A percentile compares a stretch with the other conserved stretches of the same genome.
These are phyloP conservation scores for Lenzites betulinus DNA, from an alignment of 768 basidiomycete genomes.

Conservation along the genomic window DNA sequence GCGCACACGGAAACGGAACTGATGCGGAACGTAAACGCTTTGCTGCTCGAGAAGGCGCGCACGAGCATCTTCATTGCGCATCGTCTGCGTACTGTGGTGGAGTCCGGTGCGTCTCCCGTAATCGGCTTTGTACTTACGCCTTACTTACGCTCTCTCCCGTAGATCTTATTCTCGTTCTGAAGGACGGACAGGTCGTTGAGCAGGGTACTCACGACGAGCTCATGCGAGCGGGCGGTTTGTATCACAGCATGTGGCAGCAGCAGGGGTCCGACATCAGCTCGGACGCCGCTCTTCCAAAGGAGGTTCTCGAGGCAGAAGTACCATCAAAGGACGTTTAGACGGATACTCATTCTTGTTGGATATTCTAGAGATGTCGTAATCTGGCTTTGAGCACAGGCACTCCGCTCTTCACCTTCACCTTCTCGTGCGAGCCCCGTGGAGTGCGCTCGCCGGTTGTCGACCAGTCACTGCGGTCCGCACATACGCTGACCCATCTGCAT, in stretches of 20 bases:
- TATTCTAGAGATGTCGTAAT: background rate
- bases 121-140: background rate
- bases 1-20: conserved; percentile 93
- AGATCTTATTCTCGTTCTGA: conserved; percentile 94
- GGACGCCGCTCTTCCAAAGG: conserved; percentile 8
- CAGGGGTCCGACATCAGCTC: conserved; percentile 47
- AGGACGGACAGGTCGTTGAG: conserved; percentile 88
- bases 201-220: conserved; percentile 92
- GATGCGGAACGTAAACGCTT: conserved; percentile 90
- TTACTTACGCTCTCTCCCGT: conserved; percentile 10
- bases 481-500: background rate
- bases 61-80: conserved; percentile 99
- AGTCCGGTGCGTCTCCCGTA: conserved; percentile 60
- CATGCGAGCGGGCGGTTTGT: conserved; percentile 67
- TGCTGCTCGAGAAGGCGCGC: conserved; percentile 71
- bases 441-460: too few species aligned
- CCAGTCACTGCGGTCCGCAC: background rate
- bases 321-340: background rate
- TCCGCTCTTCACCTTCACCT: too few species aligned
- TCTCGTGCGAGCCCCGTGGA: too few species aligned
- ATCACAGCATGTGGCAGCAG: conserved; percentile 81
- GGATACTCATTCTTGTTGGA: background rate
- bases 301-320: background rate
- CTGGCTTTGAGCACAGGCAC: background rate
- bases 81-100: conserved; percentile 83